A percentile compares a stretch with the other conserved stretches of the same genome.
phyloP scores from a whole-genome alignment of 2,329 filamentous ascomycete species.

The Cercospora janseana region DNA sequence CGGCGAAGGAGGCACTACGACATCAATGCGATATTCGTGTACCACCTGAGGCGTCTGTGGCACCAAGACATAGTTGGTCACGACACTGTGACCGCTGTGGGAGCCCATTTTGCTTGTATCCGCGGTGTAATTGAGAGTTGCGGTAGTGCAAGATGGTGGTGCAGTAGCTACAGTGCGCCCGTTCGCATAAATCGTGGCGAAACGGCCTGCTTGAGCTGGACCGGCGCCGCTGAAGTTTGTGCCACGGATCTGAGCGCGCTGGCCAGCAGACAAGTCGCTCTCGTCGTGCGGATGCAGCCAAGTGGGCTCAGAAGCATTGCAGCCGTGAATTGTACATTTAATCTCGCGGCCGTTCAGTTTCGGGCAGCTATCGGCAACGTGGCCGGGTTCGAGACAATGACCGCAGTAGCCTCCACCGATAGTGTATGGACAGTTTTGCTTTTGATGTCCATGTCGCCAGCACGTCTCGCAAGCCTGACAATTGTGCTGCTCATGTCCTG shows the following conservation, averaged over 20 bases:
- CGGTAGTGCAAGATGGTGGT: not conserved
- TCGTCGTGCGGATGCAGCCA: conserved; percentile 5
- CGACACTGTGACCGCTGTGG: not conserved
- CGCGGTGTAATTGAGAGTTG: not conserved
- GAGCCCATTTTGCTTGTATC: not conserved
- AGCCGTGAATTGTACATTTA: not conserved
- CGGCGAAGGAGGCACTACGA: not conserved
- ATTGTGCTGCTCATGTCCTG: not conserved
- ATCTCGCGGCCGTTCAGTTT: not conserved
- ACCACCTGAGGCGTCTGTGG: not conserved
- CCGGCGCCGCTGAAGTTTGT: not conserved
- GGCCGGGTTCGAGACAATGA: not conserved
- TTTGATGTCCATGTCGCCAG: not conserved
- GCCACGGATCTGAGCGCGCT: not conserved
- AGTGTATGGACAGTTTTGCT: not conserved
- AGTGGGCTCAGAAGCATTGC: not conserved
- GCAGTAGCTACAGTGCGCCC: not conserved
- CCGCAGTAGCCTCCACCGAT: not conserved
- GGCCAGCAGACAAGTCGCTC: not conserved
- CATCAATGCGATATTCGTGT: conserved; percentile 1
- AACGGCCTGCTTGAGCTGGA: not conserved
- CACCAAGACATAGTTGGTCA: conserved; percentile 5
- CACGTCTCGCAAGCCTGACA: not conserved
- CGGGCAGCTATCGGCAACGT: not conserved
- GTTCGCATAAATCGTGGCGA: not conserved